These are phyloP conservation scores for Neofusicoccum kwambonambiense DNA, from an alignment of 2,329 filamentous ascomycete genomes.

Conservation along the genomic window DNA sequence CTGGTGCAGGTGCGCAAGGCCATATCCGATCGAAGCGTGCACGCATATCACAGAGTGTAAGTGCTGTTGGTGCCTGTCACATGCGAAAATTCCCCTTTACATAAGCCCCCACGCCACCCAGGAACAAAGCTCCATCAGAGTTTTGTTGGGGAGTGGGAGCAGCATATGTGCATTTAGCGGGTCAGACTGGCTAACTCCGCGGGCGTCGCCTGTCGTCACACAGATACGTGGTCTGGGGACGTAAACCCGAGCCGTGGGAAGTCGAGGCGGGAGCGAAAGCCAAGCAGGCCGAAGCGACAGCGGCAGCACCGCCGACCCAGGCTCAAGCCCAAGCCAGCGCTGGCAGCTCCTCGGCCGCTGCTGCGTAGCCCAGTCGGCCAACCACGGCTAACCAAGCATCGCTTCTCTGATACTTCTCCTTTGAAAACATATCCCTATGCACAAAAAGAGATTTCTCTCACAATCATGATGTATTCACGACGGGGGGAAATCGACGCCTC, in stretches of 20 bases:
- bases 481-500: neutral
- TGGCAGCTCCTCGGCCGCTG: neutral
- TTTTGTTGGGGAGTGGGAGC: neutral
- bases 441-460: neutral
- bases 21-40: slow-evolving; percentile 38
- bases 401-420: neutral
- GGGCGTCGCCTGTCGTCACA: neutral
- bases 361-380: too few species aligned
- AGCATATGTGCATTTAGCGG: neutral
- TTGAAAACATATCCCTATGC: neutral
- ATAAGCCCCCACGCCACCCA: neutral
- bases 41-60: slow-evolving; percentile 45
- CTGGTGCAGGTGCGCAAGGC: slow-evolving; percentile 44
- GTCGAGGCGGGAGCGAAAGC: slow-evolving; percentile 6
- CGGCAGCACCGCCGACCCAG: neutral
- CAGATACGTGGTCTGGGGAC: slow-evolving; percentile 21
- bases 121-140: neutral
- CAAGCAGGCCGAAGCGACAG: neutral
- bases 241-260: slow-evolving; percentile 17
- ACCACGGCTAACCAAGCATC: neutral
- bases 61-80: slow-evolving; percentile 19
- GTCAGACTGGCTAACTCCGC: slow-evolving; percentile 17
- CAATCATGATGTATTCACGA: neutral
- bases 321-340: neutral
- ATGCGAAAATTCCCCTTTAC: neutral